phyloP scores from a whole-genome alignment of 192 early-diverging fungal species.

The Dissophora ornata region DNA sequence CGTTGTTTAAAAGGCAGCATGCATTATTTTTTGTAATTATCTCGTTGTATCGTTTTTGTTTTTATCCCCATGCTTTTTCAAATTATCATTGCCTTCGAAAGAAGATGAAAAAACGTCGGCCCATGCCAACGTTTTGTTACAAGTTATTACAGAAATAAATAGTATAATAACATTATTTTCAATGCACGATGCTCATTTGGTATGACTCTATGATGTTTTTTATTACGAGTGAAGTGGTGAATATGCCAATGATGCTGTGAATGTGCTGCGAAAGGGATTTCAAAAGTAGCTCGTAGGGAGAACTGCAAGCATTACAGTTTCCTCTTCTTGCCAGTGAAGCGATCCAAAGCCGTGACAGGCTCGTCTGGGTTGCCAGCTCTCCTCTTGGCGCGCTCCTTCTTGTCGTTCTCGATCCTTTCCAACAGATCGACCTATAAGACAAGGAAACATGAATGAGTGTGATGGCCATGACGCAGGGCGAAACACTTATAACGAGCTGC shows the following conservation, averaged over 20 bases:
- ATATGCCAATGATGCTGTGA: slow-evolving; percentile 4
- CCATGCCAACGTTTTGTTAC: slow-evolving; percentile 10
- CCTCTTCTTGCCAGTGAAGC: slow-evolving; percentile 64
- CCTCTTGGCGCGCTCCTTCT: slow-evolving; percentile 64
- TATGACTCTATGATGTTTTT: slow-evolving; percentile 17
- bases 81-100: too few relatives aligned
- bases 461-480: too few relatives aligned
- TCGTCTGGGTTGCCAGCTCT: slow-evolving; percentile 59
- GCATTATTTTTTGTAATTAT: not conserved
- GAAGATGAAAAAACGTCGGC: slow-evolving; percentile 23
- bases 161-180: slow-evolving; percentile 3
- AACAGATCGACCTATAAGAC: slow-evolving; percentile 53
- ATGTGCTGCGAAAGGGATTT: too few relatives aligned
- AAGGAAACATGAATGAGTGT: not conserved
- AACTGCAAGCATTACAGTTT: slow-evolving; percentile 29
- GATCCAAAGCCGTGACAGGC: slow-evolving; percentile 71
- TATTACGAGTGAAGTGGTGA: slow-evolving; percentile 21
- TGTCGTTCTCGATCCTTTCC: slow-evolving; percentile 66
- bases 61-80: slow-evolving; percentile 9
- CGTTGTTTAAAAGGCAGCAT: slow-evolving; percentile 23
- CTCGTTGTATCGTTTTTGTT: slow-evolving; percentile 11
- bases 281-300: too few relatives aligned
- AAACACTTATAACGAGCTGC: too few relatives aligned
- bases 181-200: too few relatives aligned
- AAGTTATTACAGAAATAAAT: not conserved